These are phyloP conservation scores for Melanogaster broomeanus DNA, from an alignment of 768 basidiomycete species.

Conservation along the genomic window DNA sequence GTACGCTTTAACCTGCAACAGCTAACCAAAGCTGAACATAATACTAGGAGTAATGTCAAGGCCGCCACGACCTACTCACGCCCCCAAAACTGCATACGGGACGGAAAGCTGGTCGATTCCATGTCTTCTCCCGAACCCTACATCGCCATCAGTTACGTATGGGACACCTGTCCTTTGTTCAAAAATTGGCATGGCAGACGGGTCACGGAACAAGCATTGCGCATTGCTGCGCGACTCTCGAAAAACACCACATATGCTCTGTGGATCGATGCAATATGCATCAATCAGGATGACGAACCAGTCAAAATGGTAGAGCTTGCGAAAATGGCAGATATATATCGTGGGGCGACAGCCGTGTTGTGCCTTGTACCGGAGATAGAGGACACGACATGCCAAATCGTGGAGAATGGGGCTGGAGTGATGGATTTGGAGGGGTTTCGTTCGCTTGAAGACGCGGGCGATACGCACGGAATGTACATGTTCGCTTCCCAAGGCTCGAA, in stretches of 20 bases:
- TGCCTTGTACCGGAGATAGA: slow-evolving; percentile 4
- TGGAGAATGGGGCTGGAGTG: neutral
- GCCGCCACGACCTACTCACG: neutral
- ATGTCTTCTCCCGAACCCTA: neutral
- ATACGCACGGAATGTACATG: slow-evolving; percentile 8
- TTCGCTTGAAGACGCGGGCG: slow-evolving; percentile 1
- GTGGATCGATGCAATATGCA: slow-evolving; percentile 6
- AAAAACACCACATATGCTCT: slow-evolving; percentile 2
- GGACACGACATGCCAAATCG: neutral
- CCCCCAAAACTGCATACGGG: slow-evolving; percentile 2
- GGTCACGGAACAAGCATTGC: slow-evolving; percentile 4
- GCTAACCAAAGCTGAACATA: slow-evolving; percentile 1
- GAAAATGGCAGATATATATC: slow-evolving; percentile 5
- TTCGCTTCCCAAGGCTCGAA: slow-evolving; percentile 3
- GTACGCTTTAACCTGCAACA: neutral
- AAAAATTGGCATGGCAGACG: slow-evolving; percentile 4
- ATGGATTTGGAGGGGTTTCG: slow-evolving; percentile 3
- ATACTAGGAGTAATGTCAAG: neutral
- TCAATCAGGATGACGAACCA: neutral
- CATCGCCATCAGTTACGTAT: slow-evolving; percentile 1
- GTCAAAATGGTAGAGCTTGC: neutral
- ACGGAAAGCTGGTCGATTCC: slow-evolving; percentile 5
- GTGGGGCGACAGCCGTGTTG: slow-evolving; percentile 1
- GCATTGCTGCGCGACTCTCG: slow-evolving; percentile 2
- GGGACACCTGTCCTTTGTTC: neutral